Evolutionary conservation across 2,329 filamentous ascomycete genomes (phyloP), one percentile per base, ranked within the genome.

Genomic region (Juglanconis juglandina): DNA sequence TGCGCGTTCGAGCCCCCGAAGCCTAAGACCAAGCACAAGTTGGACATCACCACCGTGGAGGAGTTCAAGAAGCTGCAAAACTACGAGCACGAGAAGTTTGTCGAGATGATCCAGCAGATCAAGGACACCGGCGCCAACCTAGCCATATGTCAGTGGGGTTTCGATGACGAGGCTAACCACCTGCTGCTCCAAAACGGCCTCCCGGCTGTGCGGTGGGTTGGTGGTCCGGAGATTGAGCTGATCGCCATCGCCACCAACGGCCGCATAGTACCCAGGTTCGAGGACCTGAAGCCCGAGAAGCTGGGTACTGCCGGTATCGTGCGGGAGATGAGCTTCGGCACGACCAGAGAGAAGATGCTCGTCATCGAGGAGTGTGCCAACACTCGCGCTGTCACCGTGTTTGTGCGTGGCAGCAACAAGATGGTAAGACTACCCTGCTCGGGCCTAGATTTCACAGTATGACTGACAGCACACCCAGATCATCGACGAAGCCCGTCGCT

Each of bases 281-380:
- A 98, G 77, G 95, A 99, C 71, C 81, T 99, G 66, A 95, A 86
- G 69, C 77, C 91, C 5, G 91, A 92, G 72, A 99, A 99, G 83
- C 86, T 99, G 50, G 95, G 95, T 64, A 88, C 80, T 32, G 95
- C 95, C 30, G 95, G 95, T 62, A 78, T 96, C 52, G 95, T 99
- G 61, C 85, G 92, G 66, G 93, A 99, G 77, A 92, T 99, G 89
- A 90, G 87, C 34, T 99, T 99, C 71, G 95, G 95, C 69, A 99
- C 95, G 1, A 99, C 95, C 48, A 86, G 95, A 71, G 95, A 99
- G 78, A 98, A 99, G 86, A 99, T 99, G 95, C 82, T 99, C 69
- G 91, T 99, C 60, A 99, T 99, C 69, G 96, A 99, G 79, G 95
- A 99, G 78, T 99, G 95, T 73, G 95, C 96, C 71, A 99, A 99